A percentile compares a stretch with the other conserved stretches of the same genome.
Conservation (phyloP, 1,284 basidiomycete species). For the Cryptococcus sp. region DNA sequence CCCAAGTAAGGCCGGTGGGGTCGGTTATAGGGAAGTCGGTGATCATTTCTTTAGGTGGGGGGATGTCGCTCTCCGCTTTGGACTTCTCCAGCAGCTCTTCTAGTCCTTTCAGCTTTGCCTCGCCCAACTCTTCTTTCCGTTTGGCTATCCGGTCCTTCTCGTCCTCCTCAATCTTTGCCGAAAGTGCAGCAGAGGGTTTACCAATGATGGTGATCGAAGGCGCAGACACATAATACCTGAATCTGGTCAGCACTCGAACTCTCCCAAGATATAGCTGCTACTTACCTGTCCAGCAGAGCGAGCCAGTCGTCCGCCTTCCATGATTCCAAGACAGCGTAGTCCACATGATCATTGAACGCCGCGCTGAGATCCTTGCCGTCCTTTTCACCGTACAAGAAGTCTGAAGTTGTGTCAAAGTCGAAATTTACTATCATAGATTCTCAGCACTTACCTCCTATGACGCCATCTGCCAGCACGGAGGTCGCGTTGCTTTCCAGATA, state of each 20-base stretch:
- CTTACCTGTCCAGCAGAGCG: constrained; percentile 73
- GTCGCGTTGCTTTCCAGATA: constrained; percentile 48
- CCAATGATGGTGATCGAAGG: constrained; percentile 75
- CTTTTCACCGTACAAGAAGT: constrained; percentile 83
- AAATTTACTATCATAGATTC: neutral
- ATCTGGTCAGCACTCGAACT: constrained; percentile 1
- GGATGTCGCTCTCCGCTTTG: constrained; percentile 80
- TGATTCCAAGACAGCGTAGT: constrained; percentile 65
- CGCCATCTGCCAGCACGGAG: constrained; percentile 53
- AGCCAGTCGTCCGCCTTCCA: constrained; percentile 83
- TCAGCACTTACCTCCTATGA: constrained; percentile 60
- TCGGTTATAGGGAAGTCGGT: constrained; percentile 83
- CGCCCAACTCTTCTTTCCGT: constrained; percentile 72
- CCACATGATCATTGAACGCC: constrained; percentile 76
- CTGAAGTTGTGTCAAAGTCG: constrained; percentile 44
- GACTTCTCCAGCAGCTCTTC: constrained; percentile 73
- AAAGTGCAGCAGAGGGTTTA: constrained; percentile 83
- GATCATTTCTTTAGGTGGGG: constrained; percentile 79
- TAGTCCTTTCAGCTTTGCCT: constrained; percentile 74
- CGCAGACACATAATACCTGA: constrained; percentile 74
- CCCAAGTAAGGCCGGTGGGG: constrained; percentile 88
- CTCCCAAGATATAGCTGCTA: constrained; percentile 7
- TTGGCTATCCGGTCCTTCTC: constrained; percentile 75
- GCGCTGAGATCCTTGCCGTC: constrained; percentile 77
- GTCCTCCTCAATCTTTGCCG: constrained; percentile 74